Conservation (phyloP, 2,329 filamentous ascomycete species). For the Ascosphaera acerosa region DNA sequence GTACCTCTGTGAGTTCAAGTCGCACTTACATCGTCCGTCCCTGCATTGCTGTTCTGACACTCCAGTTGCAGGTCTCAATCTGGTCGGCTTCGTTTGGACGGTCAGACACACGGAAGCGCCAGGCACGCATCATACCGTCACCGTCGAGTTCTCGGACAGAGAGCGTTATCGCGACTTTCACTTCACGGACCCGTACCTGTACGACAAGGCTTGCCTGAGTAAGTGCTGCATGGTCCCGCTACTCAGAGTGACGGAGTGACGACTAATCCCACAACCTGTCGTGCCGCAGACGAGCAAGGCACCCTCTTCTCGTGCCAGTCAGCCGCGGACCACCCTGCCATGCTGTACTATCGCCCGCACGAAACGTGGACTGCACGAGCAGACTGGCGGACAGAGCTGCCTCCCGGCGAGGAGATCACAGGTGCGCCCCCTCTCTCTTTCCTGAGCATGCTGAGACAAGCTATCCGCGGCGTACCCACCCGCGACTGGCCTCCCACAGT, state of each 20-base stretch:
- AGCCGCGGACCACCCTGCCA: conserved; percentile 39
- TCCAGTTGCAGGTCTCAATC: conserved; percentile 33
- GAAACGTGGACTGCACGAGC: conserved; percentile 82
- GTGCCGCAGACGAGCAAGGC: conserved; percentile 39
- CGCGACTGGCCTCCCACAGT: neutral
- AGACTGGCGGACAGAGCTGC: conserved; percentile 79
- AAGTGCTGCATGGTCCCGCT: conserved; percentile 11
- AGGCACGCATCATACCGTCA: conserved; percentile 60
- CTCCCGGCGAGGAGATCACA: conserved; percentile 58
- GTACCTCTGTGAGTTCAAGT: conserved; percentile 40
- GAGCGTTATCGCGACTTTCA: conserved; percentile 85
- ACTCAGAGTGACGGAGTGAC: neutral
- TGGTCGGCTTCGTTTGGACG: conserved; percentile 90
- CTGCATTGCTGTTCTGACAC: conserved; percentile 8
- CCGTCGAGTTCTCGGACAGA: conserved; percentile 91
- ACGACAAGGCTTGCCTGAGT: conserved; percentile 83
- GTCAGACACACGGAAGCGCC: conserved; percentile 49
- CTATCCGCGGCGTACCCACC: too few relatives aligned
- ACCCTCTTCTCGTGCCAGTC: conserved; percentile 65
- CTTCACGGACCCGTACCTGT: conserved; percentile 86
- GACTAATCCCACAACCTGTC: neutral
- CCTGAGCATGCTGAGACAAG: too few relatives aligned
- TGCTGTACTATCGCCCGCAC: conserved; percentile 88
- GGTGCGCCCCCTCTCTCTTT: conserved; percentile 9
- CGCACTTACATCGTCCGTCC: neutral